Conservation (phyloP, 1,284 basidiomycete species). For the Ceratobasidium sp. region DNA sequence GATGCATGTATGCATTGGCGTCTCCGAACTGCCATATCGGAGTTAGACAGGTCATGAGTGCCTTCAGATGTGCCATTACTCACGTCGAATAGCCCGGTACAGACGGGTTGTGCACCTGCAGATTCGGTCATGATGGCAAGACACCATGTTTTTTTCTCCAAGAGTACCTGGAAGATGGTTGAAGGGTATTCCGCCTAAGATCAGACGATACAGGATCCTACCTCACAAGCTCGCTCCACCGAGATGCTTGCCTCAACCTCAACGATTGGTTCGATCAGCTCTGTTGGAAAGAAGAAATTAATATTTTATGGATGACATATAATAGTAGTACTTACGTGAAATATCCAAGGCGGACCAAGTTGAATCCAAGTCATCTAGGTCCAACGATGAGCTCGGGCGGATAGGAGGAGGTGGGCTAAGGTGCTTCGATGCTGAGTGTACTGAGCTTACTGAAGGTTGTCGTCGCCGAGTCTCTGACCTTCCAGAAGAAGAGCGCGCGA, state of each 20-base stretch:
- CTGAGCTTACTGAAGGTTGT: conserved; percentile 39
- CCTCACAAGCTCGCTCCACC: conserved; percentile 85
- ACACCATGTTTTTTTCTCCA: conserved; percentile 73
- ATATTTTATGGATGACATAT: too few species aligned
- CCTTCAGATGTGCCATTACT: conserved; percentile 53
- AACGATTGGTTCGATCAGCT: conserved; percentile 44
- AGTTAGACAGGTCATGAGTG: not conserved
- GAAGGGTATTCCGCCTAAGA: too few species aligned
- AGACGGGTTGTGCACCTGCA: conserved; percentile 57
- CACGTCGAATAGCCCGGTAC: conserved; percentile 81
- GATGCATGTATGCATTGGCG: conserved; percentile 83
- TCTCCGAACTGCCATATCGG: conserved; percentile 76
- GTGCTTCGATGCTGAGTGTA: conserved; percentile 37
- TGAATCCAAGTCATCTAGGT: conserved; percentile 38
- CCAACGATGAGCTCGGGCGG: conserved; percentile 23
- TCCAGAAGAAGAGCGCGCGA: conserved; percentile 29
- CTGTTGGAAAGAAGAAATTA: not conserved
- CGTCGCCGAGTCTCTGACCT: conserved; percentile 30
- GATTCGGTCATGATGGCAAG: conserved; percentile 69
- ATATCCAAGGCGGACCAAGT: conserved; percentile 38
- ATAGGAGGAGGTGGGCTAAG: conserved; percentile 31
- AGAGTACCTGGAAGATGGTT: conserved; percentile 64
- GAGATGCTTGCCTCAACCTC: conserved; percentile 72
- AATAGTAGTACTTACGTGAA: conserved; percentile 24
- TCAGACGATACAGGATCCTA: too few species aligned